These are phyloP conservation scores for Nepenthes gracilis DNA, from an alignment of 148 eudicot species.

Conservation along the genomic window DNA sequence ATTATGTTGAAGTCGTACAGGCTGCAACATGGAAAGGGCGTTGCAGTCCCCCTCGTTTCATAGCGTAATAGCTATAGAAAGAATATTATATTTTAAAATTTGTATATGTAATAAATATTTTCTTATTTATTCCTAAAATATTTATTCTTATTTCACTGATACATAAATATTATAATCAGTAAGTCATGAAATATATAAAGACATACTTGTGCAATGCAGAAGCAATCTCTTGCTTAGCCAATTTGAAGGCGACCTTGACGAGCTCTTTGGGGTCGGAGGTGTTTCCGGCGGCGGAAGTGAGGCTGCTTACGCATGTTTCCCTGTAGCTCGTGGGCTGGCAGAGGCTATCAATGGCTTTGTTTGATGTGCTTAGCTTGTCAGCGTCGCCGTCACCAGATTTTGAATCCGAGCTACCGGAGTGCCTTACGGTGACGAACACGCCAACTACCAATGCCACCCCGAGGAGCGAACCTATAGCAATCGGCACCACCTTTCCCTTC, in stretches of 20 bases:
- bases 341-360: constrained; percentile 17
- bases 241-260: constrained; percentile 20
- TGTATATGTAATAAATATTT: too few species aligned
- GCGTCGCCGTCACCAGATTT: not conserved
- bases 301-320: constrained; percentile 18
- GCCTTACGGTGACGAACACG: constrained; percentile 4
- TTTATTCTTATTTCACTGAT: too few species aligned
- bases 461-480: not conserved
- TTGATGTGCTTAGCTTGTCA: constrained; percentile 5
- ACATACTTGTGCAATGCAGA: constrained; percentile 10
- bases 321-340: constrained; percentile 31
- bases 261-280: constrained; percentile 30
- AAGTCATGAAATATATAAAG: too few species aligned
- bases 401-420: not conserved
- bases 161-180: too few species aligned
- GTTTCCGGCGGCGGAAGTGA: constrained; percentile 13
- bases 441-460: constrained; percentile 22
- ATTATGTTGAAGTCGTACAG: too few species aligned
- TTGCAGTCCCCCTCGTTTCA: too few species aligned
- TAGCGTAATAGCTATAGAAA: too few species aligned
- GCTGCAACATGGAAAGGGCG: too few species aligned
- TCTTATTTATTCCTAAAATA: too few species aligned
- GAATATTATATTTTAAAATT: not conserved
- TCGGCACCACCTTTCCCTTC: not conserved
- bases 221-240: constrained; percentile 10